These are phyloP conservation scores for Tothia fuscella DNA, from an alignment of 2,329 filamentous ascomycete genomes.

Conservation along the genomic window DNA sequence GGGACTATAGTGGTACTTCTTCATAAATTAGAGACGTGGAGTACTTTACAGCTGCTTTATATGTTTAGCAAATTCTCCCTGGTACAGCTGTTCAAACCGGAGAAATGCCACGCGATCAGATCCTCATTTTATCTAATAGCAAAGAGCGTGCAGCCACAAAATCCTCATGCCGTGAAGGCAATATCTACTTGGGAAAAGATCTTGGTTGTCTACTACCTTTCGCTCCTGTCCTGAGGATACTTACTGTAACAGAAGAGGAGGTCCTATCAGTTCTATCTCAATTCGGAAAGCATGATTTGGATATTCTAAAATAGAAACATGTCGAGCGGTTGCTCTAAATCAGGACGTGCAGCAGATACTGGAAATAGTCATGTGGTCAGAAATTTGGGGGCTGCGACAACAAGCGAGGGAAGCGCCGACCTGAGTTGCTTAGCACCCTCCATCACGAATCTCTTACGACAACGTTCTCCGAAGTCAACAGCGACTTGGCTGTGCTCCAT, in stretches of 20 bases:
- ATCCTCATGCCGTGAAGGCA: constrained; percentile 3
- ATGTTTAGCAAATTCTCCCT: constrained; percentile 13
- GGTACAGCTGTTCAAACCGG: constrained; percentile 16
- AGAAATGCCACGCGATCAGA: constrained; percentile 12
- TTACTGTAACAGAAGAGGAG: too few relatives aligned
- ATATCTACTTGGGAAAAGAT: constrained; percentile 13
- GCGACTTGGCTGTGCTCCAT: too few relatives aligned
- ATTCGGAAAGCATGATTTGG: too few relatives aligned
- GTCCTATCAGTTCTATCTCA: too few relatives aligned
- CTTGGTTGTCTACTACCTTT: constrained; percentile 14
- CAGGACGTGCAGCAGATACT: constrained; percentile 2
- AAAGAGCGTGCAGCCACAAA: constrained; percentile 11
- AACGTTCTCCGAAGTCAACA: too few relatives aligned
- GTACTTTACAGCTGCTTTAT: constrained; percentile 11
- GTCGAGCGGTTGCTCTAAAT: too few relatives aligned
- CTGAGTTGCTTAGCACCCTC: too few relatives aligned
- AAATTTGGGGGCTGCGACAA: too few relatives aligned
- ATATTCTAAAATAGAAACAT: too few relatives aligned
- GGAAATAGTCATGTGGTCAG: constrained; percentile 6
- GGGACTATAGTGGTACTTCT: constrained; percentile 42
- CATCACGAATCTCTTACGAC: too few relatives aligned
- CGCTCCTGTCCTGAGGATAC: too few relatives aligned
- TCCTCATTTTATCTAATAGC: constrained; percentile 18
- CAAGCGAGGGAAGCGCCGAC: too few relatives aligned
- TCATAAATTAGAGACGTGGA: constrained; percentile 33